Evolutionary conservation across 352 stramenopile species (phyloP).

Genomic region (Globisporangium mamillatum): DNA sequence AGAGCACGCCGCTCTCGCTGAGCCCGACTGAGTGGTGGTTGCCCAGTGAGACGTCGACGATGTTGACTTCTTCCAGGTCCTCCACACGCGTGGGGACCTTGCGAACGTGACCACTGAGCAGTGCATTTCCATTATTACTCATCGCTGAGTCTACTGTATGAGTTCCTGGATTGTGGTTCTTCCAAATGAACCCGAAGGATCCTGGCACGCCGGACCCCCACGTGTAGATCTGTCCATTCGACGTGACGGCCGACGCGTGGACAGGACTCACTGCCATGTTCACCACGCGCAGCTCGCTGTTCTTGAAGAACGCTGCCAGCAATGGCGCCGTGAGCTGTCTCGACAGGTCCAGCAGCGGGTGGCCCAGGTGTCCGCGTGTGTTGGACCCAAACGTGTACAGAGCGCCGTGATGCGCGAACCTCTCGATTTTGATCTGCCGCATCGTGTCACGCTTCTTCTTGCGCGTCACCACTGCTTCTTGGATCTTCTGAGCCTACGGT

Average conservation of each 20-base stretch:
- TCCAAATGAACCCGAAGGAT: conserved; percentile 59
- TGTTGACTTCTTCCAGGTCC: conserved; percentile 58
- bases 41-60: conserved; percentile 43
- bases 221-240: conserved; percentile 64
- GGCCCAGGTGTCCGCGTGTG: conserved; percentile 44
- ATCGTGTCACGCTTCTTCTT: conserved; percentile 67
- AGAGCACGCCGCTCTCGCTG: conserved; percentile 51
- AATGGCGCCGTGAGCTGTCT: conserved; percentile 38
- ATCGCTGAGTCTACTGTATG: background rate
- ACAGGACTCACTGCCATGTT: conserved; percentile 42
- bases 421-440: conserved; percentile 66
- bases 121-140: background rate
- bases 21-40: conserved; percentile 72
- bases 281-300: conserved; percentile 63
- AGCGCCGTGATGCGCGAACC: conserved; percentile 64
- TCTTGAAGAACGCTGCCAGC: conserved; percentile 62
- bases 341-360: conserved; percentile 40
- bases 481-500: conserved; percentile 45
- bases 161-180: conserved; percentile 1
- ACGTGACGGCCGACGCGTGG: conserved; percentile 60
- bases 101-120: conserved; percentile 19
- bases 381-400: conserved; percentile 75
- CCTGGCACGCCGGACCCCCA: conserved; percentile 63
- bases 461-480: conserved; percentile 57
- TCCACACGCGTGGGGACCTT: conserved; percentile 53